phyloP scores from a whole-genome alignment of 176 grass and related monocot genomes.

The Secale cereale region DNA sequence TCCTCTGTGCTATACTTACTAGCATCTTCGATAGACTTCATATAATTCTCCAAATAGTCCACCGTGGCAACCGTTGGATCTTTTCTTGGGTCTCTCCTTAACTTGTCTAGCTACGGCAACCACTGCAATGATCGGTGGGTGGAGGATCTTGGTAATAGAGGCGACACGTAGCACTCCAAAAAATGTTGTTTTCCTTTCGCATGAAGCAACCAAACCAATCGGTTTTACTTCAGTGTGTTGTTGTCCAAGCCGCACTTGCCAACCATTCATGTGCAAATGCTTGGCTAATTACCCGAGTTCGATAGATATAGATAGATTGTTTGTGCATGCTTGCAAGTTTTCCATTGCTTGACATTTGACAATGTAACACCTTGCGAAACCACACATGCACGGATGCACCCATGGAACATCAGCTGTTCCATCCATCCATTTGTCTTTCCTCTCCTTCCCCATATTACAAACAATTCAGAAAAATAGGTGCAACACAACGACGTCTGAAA shows the following conservation, averaged over 20 bases:
- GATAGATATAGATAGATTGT: neutral
- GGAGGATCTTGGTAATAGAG: neutral
- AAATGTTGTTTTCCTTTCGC: neutral
- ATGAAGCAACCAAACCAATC: neutral
- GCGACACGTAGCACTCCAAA: neutral
- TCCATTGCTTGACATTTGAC: neutral
- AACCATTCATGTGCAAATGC: neutral
- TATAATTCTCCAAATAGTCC: no score
- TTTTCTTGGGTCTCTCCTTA: neutral
- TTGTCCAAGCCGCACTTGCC: neutral
- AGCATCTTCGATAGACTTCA: no score
- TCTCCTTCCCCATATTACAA: neutral
- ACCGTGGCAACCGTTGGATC: no score
- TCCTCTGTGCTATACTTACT: no score
- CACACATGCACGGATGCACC: neutral
- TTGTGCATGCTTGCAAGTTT: constrained; percentile 25
- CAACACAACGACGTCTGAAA: neutral
- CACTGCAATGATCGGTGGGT: neutral
- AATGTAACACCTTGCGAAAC: neutral
- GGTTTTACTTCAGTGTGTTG: neutral
- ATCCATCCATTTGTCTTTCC: neutral
- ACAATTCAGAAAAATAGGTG: neutral
- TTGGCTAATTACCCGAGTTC: neutral
- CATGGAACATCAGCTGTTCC: neutral
- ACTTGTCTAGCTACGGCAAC: neutral